phyloP scores from a whole-genome alignment of 2,329 filamentous ascomycete genomes.

The Coccinonectria pachysandricola region DNA sequence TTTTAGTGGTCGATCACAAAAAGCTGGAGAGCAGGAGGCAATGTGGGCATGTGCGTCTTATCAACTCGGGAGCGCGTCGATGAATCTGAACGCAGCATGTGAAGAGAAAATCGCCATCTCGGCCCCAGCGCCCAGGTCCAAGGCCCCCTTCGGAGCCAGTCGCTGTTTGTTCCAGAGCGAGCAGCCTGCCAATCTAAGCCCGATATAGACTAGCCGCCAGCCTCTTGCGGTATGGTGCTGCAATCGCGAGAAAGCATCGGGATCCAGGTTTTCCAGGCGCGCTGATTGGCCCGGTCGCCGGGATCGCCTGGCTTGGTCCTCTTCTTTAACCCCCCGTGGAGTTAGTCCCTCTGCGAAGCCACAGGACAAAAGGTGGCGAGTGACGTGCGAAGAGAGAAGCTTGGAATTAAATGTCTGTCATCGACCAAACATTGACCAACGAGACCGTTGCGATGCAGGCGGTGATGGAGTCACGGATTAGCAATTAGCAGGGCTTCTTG shows the following conservation, averaged over 20 bases:
- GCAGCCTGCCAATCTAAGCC: constrained; percentile 6
- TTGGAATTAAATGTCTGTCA: constrained; percentile 13
- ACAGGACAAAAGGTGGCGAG: constrained; percentile 21
- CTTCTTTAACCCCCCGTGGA: background rate
- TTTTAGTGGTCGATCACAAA: too few relatives aligned
- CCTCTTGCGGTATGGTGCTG: constrained; percentile 5
- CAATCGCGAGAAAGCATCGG: constrained; percentile 22
- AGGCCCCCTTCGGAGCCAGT: constrained; percentile 6
- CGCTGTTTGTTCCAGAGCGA: constrained; percentile 14
- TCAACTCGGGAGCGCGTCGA: constrained; percentile 7
- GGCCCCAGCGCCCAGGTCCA: too few relatives aligned
- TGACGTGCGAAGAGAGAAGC: constrained; percentile 7
- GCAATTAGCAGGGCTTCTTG: too few relatives aligned
- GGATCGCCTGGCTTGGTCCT: constrained; percentile 6
- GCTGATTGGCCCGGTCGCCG: constrained; percentile 17
- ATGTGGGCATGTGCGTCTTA: too few relatives aligned
- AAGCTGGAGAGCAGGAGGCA: too few relatives aligned
- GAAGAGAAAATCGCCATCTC: constrained; percentile 19
- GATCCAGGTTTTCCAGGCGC: constrained; percentile 4
- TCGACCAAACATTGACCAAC: constrained; percentile 8
- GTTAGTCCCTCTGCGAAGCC: constrained; percentile 12
- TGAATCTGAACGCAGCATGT: constrained; percentile 19
- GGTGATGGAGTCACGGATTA: too few relatives aligned
- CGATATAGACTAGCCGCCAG: constrained; percentile 4
- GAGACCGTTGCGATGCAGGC: too few relatives aligned